A percentile compares a stretch with the other conserved stretches of the same genome.
Evolutionary conservation across 495 filamentous ascomycete genomes (phyloP).

Genomic region (Hyaloscypha hepaticicola): DNA sequence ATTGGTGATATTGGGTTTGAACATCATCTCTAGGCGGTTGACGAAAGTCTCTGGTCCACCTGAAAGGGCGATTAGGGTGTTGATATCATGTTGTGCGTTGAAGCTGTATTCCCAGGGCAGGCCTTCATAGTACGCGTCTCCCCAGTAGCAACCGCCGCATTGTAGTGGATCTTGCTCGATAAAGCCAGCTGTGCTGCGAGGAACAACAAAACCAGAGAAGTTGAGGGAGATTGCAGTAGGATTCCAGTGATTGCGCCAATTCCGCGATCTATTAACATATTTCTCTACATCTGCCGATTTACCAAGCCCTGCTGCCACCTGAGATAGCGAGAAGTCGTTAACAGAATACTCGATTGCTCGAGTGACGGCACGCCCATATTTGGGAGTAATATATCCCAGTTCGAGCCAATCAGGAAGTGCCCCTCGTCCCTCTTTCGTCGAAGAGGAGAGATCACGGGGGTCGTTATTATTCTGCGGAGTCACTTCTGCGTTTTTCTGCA

Average conservation of each 20-base stretch:
- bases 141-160: slow-evolving; percentile 72
- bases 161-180: slow-evolving; percentile 56
- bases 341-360: slow-evolving; percentile 66
- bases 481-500: slow-evolving; percentile 69
- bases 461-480: slow-evolving; percentile 60
- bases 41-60: slow-evolving; percentile 59
- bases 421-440: slow-evolving; percentile 68
- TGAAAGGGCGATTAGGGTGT: slow-evolving; percentile 52
- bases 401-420: slow-evolving; percentile 68
- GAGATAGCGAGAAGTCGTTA: slow-evolving; percentile 67
- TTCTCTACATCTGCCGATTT: slow-evolving; percentile 51
- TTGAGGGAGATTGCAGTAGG: slow-evolving; percentile 48
- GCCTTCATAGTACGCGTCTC: slow-evolving; percentile 58
- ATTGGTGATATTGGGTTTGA: slow-evolving; percentile 33
- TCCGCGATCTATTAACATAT: slow-evolving; percentile 62
- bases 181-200: slow-evolving; percentile 57
- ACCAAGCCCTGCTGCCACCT: slow-evolving; percentile 57
- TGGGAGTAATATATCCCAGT: slow-evolving; percentile 64
- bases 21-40: slow-evolving; percentile 61
- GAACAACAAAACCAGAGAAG: slow-evolving; percentile 66
- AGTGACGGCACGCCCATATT: slow-evolving; percentile 59
- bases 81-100: slow-evolving; percentile 67
- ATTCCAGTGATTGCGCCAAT: slow-evolving; percentile 77
- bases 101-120: slow-evolving; percentile 70
- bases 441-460: slow-evolving; percentile 56